Base-by-base conservation (phyloP, 306 rosid genomes). In the Vigna unguiculata region DNA sequence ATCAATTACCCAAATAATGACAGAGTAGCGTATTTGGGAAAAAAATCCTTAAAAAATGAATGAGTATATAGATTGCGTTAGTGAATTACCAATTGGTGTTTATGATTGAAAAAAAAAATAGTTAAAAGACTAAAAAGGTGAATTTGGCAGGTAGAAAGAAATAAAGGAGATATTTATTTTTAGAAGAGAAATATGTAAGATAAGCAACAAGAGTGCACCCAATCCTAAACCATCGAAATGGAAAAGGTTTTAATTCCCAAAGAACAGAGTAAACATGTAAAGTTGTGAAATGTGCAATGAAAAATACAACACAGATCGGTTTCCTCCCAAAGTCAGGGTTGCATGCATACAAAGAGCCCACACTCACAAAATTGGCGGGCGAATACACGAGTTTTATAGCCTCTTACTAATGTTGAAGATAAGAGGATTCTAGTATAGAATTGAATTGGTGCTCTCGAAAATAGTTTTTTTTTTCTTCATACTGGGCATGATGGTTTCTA, bases 401-500 rank as follows among this genome's bases (percentile, higher is more conserved):
- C 70, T 16, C 20, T 32, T 32, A 22, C 36, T 54, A 55, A 24
- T 63, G 43, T 49, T 62, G 45, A 63, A 64, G 66, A 63, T 34
- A 45, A 36, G 53, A 45, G 7, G 11, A 55, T 57, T 2, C 19
- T 19, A 20, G 19, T 49, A 24, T 74, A 20, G 75, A 62, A 59
- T 58, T 66, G 75, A 62, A 59, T 58, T 66, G 46, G 32, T 22
- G 78, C 72, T 58, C 68, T 46, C 7, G 30, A 69, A 72, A 64
- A 12, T 80, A 49, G 78, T 12, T 59, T 67, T 59, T 72, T 38
- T 70, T 65, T 71, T 51, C 72, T 70, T 55, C 48, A 52, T 64
- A 43, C 32, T 30, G 68, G 30, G 54, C 83, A 43, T 63, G 57
- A 51, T 77, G 75, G 79, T 69, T 72, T 5, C 4, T 41, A 51